Base-by-base conservation (phyloP, 2,329 filamentous ascomycete species). In the Colletotrichum sp. region DNA sequence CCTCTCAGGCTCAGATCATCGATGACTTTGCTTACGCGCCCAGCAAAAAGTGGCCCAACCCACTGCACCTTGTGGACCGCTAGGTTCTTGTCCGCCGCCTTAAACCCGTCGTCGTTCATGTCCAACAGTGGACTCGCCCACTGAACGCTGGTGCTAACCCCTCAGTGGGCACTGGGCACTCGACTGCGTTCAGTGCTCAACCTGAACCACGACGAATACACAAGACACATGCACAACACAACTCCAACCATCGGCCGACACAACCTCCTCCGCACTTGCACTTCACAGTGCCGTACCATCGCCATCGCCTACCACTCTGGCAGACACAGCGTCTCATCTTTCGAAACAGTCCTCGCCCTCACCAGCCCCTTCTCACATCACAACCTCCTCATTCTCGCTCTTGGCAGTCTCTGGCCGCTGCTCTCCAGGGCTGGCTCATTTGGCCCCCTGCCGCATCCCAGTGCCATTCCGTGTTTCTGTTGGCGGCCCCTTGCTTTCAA, bases 321-420 rank as follows among this genome's bases (percentile, higher is more conserved):
- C 43, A 43, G 43, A 56, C n/a, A 26, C 30, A 26, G 58, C 48
- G 70, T 74, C 71, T 69, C 70, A 69, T 73, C 73, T 68, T 76
- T 62, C 73, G 62, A 75, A 75, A 69, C 73, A 55, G 36, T 21
- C 28, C 64, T 15, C 34, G 55, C 30, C 38, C n/a, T 71, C 43
- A 24, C 62, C 69, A 56, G 16, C 38, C 62, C 38, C 64, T 48
- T 67, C 62, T 48, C 64, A 52, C 70, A 68, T 36, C 56, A 21
- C n/a, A 56, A 65, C 58, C 43, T 52, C 32, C 26, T 62, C 43
- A 52, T 32, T 60, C 43, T 21, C 67, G 56, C 48, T 64, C 70
- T 73, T 68, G 64, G 73, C 64, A 38, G 73, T 73, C 64, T 28
- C 32, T 28, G 32, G n/a, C 16, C 56, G 34, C 38, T 36, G 28